A percentile compares a stretch with the other conserved stretches of the same genome.
These are phyloP conservation scores for Blepharisma japonicum DNA, from an alignment of 73 alveolate genomes.

Conservation along the genomic window DNA sequence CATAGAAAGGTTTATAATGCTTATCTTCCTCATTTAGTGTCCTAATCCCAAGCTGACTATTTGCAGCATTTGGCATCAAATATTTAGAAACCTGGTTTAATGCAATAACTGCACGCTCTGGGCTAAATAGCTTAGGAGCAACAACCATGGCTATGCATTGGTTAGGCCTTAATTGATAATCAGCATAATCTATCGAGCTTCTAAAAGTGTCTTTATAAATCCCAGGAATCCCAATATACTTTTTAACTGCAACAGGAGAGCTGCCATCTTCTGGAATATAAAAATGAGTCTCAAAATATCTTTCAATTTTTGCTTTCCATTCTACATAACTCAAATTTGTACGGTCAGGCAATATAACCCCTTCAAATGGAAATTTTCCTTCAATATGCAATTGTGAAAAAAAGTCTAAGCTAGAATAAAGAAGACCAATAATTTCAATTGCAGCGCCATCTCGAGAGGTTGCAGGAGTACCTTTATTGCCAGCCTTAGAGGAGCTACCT, in stretches of 20 bases:
- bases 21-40: conserved; percentile 21
- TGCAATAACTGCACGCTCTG: conserved; percentile 59
- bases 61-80: not conserved
- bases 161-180: conserved; percentile 89
- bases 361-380: conserved; percentile 32
- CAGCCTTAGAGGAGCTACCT: conserved; percentile 93
- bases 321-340: conserved; percentile 79
- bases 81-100: conserved; percentile 58
- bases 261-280: conserved; percentile 3
- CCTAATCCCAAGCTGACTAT: conserved; percentile 43
- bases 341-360: conserved; percentile 52
- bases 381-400: conserved; percentile 34
- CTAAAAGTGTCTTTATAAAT: conserved; percentile 62
- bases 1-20: conserved; percentile 45
- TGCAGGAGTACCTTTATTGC: conserved; percentile 96
- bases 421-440: conserved; percentile 85
- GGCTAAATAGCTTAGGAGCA: conserved; percentile 92
- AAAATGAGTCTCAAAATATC: not conserved
- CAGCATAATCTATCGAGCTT: conserved; percentile 72
- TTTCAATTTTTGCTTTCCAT: conserved; percentile 35
- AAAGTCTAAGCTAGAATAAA: conserved; percentile 72
- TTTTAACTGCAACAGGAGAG: too few species aligned
- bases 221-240: not conserved
- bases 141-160: conserved; percentile 87
- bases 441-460: conserved; percentile 99